Evolutionary conservation across 2,329 filamentous ascomycete species (phyloP), one percentile per base, ranked within the genome.

Genomic region (Ophiostoma tasmaniense): DNA sequence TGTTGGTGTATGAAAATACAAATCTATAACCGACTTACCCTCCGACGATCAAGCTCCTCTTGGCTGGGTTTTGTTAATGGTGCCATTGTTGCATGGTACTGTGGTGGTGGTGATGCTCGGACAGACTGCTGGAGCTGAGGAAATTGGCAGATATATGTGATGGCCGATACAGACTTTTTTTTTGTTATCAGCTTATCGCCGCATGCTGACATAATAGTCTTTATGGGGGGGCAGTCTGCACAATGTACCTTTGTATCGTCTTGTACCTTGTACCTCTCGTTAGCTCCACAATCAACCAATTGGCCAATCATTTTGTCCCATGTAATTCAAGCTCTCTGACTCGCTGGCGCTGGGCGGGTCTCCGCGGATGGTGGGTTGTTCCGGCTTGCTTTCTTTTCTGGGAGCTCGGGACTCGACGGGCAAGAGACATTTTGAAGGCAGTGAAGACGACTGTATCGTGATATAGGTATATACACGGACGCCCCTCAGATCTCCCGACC

Each of bases 41-140:
- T 89, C 72, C 90, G 85, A 75, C 81, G 80, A 73, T 87, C 83
- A 68, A 87, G 78, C 78, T 89, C 86, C 72, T 85, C 86, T 73
- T 81, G 78, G 70, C 79, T 84, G 67, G 82, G 78, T 77, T 80
- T 80, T 71, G 72, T 67, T 66, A 69, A 74, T 64, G 79, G 78
- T 70, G 81, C 78, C 82, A 85, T 85, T 50, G 69, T 67, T 61
- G 67, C 66, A 69, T 70, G 59, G 64, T 65, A 20, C 64, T 66
- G n/a, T 55, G 66, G 33, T 17, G 61, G 37, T 35, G 59, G 37
- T 50, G 59, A 28, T 67, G 59, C 17, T 42, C 45, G 30, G 30
- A 42, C 30, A 64, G 42, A 65, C 64, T 17, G 68, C 42, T 55
- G 64, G 17, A 22, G 39, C 45, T 39, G 17, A 50, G 39, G 62